phyloP scores from a whole-genome alignment of 805 yeast species.

The Ogataea corticis region DNA sequence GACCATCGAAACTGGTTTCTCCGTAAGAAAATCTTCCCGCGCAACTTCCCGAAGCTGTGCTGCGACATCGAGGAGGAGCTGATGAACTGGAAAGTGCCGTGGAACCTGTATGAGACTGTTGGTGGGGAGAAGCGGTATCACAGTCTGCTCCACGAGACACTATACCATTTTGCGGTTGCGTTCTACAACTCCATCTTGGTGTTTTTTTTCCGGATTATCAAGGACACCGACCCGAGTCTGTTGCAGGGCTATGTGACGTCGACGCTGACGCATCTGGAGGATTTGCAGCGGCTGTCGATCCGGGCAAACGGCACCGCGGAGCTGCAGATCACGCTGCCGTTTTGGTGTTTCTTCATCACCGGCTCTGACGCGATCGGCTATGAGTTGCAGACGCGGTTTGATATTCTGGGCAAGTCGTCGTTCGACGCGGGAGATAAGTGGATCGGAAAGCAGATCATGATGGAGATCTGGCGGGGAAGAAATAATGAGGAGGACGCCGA shows the following conservation, averaged over 20 bases:
- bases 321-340: slow-evolving; percentile 39
- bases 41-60: slow-evolving; percentile 56
- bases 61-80: slow-evolving; percentile 55
- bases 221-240: slow-evolving; percentile 38
- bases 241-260: slow-evolving; percentile 38
- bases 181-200: slow-evolving; percentile 46
- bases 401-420: slow-evolving; percentile 35
- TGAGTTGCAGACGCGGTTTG: slow-evolving; percentile 34
- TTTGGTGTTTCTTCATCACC: slow-evolving; percentile 50
- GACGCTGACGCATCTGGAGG: slow-evolving; percentile 39
- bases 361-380: slow-evolving; percentile 41
- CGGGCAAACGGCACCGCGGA: slow-evolving; percentile 21
- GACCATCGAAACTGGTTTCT: slow-evolving; percentile 53
- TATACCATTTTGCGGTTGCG: slow-evolving; percentile 40
- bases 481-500: slow-evolving; percentile 25
- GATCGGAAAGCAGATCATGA: slow-evolving; percentile 55
- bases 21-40: slow-evolving; percentile 43
- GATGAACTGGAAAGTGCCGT: slow-evolving; percentile 46
- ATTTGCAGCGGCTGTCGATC: slow-evolving; percentile 24
- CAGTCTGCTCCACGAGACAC: slow-evolving; percentile 41
- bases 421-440: slow-evolving; percentile 44
- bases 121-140: slow-evolving; percentile 21
- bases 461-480: slow-evolving; percentile 51
- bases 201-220: slow-evolving; percentile 48
- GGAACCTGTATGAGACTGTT: slow-evolving; percentile 40